phyloP scores from a whole-genome alignment of 768 basidiomycete species.

The Tylopilus vinaceipallidus region DNA sequence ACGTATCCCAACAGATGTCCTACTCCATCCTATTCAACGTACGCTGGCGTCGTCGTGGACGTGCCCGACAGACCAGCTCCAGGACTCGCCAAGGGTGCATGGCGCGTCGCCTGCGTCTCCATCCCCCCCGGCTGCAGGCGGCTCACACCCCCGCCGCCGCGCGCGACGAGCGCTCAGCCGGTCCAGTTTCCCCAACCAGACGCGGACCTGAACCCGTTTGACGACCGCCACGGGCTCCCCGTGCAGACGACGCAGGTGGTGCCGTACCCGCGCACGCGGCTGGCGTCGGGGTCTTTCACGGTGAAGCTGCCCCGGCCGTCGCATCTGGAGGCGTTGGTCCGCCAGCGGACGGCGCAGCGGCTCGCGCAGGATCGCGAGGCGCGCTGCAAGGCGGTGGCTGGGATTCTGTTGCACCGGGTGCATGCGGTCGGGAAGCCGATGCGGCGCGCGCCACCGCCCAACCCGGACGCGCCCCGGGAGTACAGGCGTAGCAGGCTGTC shows the following conservation, averaged over 20 bases:
- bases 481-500: constrained; percentile 57
- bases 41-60: constrained; percentile 28
- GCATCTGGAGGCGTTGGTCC: constrained; percentile 26
- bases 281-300: constrained; percentile 27
- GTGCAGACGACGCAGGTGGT: constrained; percentile 10
- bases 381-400: constrained; percentile 53
- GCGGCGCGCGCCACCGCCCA: constrained; percentile 38
- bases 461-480: constrained; percentile 31
- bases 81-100: constrained; percentile 24
- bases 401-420: constrained; percentile 54
- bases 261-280: constrained; percentile 27
- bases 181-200: constrained; percentile 21
- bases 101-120: constrained; percentile 23
- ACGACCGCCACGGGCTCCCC: constrained; percentile 22
- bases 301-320: constrained; percentile 26
- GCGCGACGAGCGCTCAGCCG: constrained; percentile 16
- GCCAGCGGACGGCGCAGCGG: constrained; percentile 32
- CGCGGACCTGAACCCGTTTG: constrained; percentile 24
- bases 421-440: constrained; percentile 52
- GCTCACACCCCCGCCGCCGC: constrained; percentile 16
- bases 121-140: constrained; percentile 30
- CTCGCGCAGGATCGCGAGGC: constrained; percentile 38
- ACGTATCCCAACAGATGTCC: constrained; percentile 19
- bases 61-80: constrained; percentile 21
- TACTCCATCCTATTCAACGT: constrained; percentile 11